Evolutionary conservation across 2,329 filamentous ascomycete species (phyloP), one percentile per base, ranked within the genome.

Genomic region (Colletotrichum abscissum): DNA sequence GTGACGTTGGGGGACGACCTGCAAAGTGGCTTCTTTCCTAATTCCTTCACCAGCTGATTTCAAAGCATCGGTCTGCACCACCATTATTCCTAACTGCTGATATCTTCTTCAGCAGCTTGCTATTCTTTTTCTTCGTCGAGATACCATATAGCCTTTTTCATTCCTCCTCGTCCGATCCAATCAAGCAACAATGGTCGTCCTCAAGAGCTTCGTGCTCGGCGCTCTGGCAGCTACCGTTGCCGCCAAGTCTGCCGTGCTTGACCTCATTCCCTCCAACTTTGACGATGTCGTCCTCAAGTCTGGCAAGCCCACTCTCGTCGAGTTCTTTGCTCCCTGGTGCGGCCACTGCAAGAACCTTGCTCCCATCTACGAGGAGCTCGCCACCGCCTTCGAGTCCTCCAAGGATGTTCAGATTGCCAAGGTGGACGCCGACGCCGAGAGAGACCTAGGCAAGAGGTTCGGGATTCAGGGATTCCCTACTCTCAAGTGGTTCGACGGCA

Each of bases 321-420:
- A 98, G 84, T 99, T 99, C 90, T 98, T 97, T 81, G 97, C 97
- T 42, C 95, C 96, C 28, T 99, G 97, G 97, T 99, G 97, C 81
- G 97, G 97, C 38, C 97, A 99, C 89, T 99, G 97, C 94, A 98
- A 98, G 90, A 97, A 87, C 80, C 93, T 99, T 42, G 97, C 97
- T 19, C 97, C 97, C 63, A 88, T 97, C 73, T 99, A 97, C 84
- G 97, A 99, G 83, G 94, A 99, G 82, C 91, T 99, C 56, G 97
- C 91, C 59, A 83, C 88, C 63, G 86, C 88, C 55, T 97, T 95
- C 83, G 91, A 93, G 76, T 91, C 90, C 79, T 91, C 92, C 76
- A 90, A 90, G 80, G 87, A 90, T 80, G 91, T 99, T 68, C 92
- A 92, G 81, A 95, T 99, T 80, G 97, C 93, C 78, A 99, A 98